These are phyloP conservation scores for Boletus sensibilis DNA, from an alignment of 768 basidiomycete species.

Conservation along the genomic window DNA sequence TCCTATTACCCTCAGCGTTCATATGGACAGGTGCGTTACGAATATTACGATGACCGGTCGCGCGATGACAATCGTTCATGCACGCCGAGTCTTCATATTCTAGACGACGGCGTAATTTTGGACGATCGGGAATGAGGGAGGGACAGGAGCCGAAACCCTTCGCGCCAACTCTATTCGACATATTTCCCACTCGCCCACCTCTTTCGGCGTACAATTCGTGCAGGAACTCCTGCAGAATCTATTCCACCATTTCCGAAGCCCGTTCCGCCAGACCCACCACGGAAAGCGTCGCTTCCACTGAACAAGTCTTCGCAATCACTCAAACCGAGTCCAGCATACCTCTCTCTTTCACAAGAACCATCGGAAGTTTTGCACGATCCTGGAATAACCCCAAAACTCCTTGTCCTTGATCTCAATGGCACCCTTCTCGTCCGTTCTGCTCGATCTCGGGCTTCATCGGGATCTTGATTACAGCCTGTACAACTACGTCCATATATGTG, in stretches of 20 bases:
- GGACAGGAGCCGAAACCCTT: slow-evolving; percentile 1
- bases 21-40: slow-evolving; percentile 1
- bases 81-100: slow-evolving; percentile 12
- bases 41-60: slow-evolving; percentile 13
- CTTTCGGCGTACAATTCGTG: slow-evolving; percentile 6
- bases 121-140: slow-evolving; percentile 5
- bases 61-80: slow-evolving; percentile 8
- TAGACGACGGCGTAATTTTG: slow-evolving; percentile 3
- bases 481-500: slow-evolving; percentile 65
- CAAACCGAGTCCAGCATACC: slow-evolving; percentile 37
- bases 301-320: not conserved
- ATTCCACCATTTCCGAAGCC: not conserved
- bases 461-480: slow-evolving; percentile 35
- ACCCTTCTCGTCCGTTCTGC: slow-evolving; percentile 62
- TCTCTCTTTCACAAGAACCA: slow-evolving; percentile 30
- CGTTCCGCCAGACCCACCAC: not conserved
- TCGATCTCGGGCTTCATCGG: slow-evolving; percentile 17
- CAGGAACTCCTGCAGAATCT: slow-evolving; percentile 6
- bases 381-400: slow-evolving; percentile 50
- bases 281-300: slow-evolving; percentile 2
- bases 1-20: slow-evolving; percentile 6
- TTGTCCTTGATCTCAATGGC: slow-evolving; percentile 69
- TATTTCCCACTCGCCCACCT: slow-evolving; percentile 7
- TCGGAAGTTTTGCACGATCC: slow-evolving; percentile 31
- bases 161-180: slow-evolving; percentile 11